Conservation (phyloP, 805 yeast genomes). For the Clavispora vitiphila region DNA sequence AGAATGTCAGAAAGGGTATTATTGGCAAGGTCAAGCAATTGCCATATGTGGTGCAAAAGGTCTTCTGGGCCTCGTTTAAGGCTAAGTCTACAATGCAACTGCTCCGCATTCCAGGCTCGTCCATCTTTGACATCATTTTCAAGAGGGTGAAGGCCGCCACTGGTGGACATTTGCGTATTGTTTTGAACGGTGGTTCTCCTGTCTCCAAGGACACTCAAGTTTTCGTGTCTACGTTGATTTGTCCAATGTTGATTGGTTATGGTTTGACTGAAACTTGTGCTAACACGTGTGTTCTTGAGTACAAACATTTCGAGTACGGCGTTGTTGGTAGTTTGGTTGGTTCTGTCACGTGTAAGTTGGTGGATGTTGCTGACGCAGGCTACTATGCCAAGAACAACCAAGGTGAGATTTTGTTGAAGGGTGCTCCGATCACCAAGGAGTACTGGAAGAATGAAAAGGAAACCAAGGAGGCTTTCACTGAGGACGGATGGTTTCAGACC, state of each 20-base stretch:
- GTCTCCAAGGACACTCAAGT: constrained; percentile 75
- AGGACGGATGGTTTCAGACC: constrained; percentile 91
- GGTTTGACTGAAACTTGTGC: constrained; percentile 97
- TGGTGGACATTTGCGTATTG: constrained; percentile 75
- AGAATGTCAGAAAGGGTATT: constrained; percentile 89
- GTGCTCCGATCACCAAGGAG: constrained; percentile 66
- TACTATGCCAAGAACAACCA: constrained; percentile 85
- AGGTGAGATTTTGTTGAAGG: constrained; percentile 85
- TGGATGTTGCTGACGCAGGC: constrained; percentile 88
- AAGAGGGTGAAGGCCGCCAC: constrained; percentile 89
- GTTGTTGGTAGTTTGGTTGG: constrained; percentile 82
- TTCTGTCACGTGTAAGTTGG: constrained; percentile 78
- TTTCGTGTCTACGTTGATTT: constrained; percentile 69
- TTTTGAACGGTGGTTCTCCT: constrained; percentile 92
- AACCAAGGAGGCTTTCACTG: constrained; percentile 69
- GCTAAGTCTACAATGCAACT: constrained; percentile 62
- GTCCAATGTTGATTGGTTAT: constrained; percentile 89
- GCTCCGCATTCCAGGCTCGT: constrained; percentile 71
- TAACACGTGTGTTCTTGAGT: constrained; percentile 67
- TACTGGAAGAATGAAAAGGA: constrained; percentile 83
- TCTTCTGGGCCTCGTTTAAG: constrained; percentile 85
- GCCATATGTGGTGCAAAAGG: constrained; percentile 63
- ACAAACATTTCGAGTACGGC: constrained; percentile 61
- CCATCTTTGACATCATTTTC: constrained; percentile 72
- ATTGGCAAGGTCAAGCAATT: constrained; percentile 63